Conservation (phyloP, 2,329 filamentous ascomycete species). For the Aspergillus ochraceoroseus region DNA sequence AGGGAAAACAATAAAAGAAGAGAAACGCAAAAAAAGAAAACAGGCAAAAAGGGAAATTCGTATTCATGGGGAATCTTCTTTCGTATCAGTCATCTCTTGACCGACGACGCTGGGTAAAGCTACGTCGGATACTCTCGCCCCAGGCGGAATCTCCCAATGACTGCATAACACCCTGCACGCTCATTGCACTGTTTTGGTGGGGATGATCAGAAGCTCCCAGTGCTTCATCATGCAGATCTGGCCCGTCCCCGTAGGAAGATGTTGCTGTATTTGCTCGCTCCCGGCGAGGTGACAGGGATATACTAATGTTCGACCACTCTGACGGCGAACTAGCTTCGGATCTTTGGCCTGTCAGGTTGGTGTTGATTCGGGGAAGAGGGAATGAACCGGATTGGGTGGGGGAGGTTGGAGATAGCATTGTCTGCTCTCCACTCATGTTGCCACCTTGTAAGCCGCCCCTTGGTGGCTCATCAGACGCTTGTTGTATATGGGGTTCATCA, state of each 20-base stretch:
- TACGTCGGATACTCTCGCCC: conserved; percentile 86
- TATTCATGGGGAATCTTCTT: too few species aligned
- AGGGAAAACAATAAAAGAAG: conserved; percentile 9
- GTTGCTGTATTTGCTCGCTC: conserved; percentile 21
- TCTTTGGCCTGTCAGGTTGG: conserved; percentile 40
- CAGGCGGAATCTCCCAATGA: conserved; percentile 85
- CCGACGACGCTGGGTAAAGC: conserved; percentile 64
- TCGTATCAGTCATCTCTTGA: conserved; percentile 18
- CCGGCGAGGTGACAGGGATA: conserved; percentile 35
- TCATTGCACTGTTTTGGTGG: conserved; percentile 64
- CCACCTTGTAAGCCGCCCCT: conserved; percentile 11
- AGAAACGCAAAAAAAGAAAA: conserved; percentile 6
- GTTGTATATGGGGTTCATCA: conserved; percentile 55
- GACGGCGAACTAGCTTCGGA: conserved; percentile 34
- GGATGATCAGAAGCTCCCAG: conserved; percentile 41
- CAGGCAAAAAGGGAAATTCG: conserved; percentile 2
- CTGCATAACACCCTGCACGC: conserved; percentile 71
- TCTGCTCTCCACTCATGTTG: conserved; percentile 14
- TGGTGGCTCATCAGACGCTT: conserved; percentile 18
- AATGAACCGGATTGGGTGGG: conserved; percentile 26
- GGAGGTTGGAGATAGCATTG: conserved; percentile 35
- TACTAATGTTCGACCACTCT: conserved; percentile 53
- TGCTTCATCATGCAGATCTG: conserved; percentile 16
- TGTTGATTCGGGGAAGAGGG: conserved; percentile 49
- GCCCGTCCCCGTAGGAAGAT: conserved; percentile 30